A percentile compares a stretch with the other conserved stretches of the same genome.
These are phyloP conservation scores for Hymenotorrendiella dingleyae DNA, from an alignment of 2,329 filamentous ascomycete species.

Conservation along the genomic window DNA sequence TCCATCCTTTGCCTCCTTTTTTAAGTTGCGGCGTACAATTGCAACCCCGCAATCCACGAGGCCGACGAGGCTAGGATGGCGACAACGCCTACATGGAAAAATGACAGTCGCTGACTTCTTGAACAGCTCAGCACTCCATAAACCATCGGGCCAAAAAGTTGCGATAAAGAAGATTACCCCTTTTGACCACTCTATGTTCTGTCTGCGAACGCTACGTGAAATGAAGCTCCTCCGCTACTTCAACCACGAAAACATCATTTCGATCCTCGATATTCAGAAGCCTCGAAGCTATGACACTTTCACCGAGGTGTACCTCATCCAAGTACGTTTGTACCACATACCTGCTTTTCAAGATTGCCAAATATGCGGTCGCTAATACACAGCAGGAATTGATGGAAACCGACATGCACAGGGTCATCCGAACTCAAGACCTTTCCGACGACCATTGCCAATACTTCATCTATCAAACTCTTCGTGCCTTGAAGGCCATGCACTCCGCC, in stretches of 20 bases:
- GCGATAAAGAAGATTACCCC: constrained; percentile 99
- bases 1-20: neutral
- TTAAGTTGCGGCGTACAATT: no score
- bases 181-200: constrained; percentile 99
- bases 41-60: neutral
- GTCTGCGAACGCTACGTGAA: constrained; percentile 88
- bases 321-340: constrained; percentile 50
- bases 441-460: constrained; percentile 99
- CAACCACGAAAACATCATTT: constrained; percentile 99
- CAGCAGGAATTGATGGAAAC: constrained; percentile 94
- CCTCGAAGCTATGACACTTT: constrained; percentile 93
- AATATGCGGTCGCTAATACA: constrained; percentile 11
- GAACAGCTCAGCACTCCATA: constrained; percentile 86
- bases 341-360: constrained; percentile 6
- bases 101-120: constrained; percentile 4
- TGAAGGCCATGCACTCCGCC: constrained; percentile 99
- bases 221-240: constrained; percentile 99
- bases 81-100: no score
- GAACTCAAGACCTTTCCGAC: constrained; percentile 95
- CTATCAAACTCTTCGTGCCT: constrained; percentile 93
- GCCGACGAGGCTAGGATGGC: neutral
- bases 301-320: constrained; percentile 96
- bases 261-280: constrained; percentile 98
- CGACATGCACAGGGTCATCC: constrained; percentile 98
- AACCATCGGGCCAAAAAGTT: constrained; percentile 96